These are phyloP conservation scores for Gynostemma pentaphyllum DNA, from an alignment of 306 rosid species.

Conservation along the genomic window DNA sequence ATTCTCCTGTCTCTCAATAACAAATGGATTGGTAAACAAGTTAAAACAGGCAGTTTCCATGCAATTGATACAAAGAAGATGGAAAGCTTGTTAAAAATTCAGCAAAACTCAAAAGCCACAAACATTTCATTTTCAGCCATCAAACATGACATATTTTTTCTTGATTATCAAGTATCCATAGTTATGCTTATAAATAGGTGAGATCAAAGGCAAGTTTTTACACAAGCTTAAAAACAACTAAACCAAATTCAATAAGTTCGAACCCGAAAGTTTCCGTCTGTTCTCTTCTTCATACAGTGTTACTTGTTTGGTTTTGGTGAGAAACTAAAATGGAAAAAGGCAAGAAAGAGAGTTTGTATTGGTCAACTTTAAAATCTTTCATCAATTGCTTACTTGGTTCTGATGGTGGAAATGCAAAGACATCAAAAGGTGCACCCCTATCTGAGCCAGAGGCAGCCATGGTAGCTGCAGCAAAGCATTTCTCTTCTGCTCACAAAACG, in stretches of 20 bases:
- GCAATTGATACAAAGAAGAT: neutral
- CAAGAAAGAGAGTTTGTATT: neutral
- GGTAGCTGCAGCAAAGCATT: constrained; percentile 15
- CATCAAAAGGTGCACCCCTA: neutral
- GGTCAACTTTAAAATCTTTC: neutral
- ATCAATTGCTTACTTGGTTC: neutral
- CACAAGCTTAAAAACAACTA: neutral
- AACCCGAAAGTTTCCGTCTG: neutral
- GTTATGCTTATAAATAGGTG: neutral
- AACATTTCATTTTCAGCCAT: too few species aligned
- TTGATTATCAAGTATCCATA: neutral
- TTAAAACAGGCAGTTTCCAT: neutral
- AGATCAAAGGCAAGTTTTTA: neutral
- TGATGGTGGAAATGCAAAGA: neutral
- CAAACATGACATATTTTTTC: neutral
- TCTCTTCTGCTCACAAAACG: constrained; percentile 15
- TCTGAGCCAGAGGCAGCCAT: constrained; percentile 8
- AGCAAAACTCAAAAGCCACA: neutral
- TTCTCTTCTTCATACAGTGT: neutral
- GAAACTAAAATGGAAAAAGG: neutral
- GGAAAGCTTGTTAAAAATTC: neutral
- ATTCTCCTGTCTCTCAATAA: neutral
- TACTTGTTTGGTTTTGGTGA: neutral
- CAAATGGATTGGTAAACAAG: neutral
- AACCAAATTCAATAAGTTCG: neutral